Evolutionary conservation across 2,329 filamentous ascomycete species (phyloP), one percentile per base, ranked within the genome.

Genomic region (Bertia moriformis): DNA sequence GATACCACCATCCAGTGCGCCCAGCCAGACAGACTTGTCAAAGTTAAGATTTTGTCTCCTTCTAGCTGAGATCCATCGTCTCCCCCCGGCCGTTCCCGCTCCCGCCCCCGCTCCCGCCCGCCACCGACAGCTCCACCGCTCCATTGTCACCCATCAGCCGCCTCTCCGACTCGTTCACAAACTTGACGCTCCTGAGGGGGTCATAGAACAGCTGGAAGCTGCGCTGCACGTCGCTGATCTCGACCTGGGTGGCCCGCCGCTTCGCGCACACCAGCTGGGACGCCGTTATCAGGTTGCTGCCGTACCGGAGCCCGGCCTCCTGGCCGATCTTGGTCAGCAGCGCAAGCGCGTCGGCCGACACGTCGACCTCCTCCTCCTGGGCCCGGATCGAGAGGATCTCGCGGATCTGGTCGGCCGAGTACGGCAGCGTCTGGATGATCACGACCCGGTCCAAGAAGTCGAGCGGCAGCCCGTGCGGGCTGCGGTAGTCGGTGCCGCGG

Each of bases 211-310:
- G 73, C 53, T 80, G 72, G 68, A 89, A 96, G 62, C 86, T 93
- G 48, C 89, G 77, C 65, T 94, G 83, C 13, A 98, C 88, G 53
- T 98, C 91, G 40, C 84, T 77, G 42, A 94, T 72, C 41, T 72
- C 75, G 38, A 98, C 84, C 52, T 89, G 80, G 58, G 84, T 85
- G 14, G 81, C 80, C 52, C 78, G 82, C 46, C 88, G 76, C 71
- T 95, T 96, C 51, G 83, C 78, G 44, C 77, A 78, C 38, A 96
- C 71, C 33, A 98, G 72, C 58, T 93, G 83, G 4, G 86, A 91
- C 2, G 91, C 95, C 17, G 84, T 93, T 60, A 98, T 95, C 40
- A 98, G 78, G 57, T 98, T 95, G 65, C 86, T 93, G n/a, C 87
- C 89, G 57, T 98, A 98, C 49, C 91, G 73, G 39, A 98, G 69